These are phyloP conservation scores for Nannizzia gypsea DNA, from an alignment of 2,329 filamentous ascomycete species.

Conservation along the genomic window DNA sequence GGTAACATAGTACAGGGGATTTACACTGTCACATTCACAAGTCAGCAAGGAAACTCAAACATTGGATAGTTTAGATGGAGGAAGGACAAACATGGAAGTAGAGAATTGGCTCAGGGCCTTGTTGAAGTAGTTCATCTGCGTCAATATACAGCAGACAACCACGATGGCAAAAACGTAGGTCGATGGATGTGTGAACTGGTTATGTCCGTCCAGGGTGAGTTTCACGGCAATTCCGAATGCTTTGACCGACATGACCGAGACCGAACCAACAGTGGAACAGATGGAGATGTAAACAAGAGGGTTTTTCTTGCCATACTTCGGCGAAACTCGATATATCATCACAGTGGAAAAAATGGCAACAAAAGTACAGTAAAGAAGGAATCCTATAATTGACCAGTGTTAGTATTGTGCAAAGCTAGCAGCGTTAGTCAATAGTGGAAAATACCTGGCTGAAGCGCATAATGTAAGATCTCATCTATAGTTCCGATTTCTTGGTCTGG, in stretches of 20 bases:
- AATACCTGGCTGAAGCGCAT: constrained; percentile 80
- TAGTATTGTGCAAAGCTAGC: constrained; percentile 7
- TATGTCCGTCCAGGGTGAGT: constrained; percentile 81
- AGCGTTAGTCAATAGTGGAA: background rate
- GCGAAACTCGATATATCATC: constrained; percentile 94
- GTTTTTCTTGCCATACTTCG: constrained; percentile 84
- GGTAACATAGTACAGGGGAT: constrained; percentile 92
- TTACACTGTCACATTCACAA: constrained; percentile 50
- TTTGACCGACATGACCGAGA: constrained; percentile 99
- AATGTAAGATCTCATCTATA: constrained; percentile 81
- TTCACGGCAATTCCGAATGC: constrained; percentile 96
- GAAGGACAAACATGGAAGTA: constrained; percentile 71
- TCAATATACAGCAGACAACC: constrained; percentile 83
- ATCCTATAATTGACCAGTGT: constrained; percentile 46
- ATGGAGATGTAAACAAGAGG: constrained; percentile 94
- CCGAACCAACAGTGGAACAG: constrained; percentile 90
- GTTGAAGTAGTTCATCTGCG: constrained; percentile 99
- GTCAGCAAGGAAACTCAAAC: constrained; percentile 18
- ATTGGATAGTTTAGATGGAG: background rate
- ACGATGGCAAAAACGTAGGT: constrained; percentile 97
- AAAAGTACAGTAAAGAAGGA: constrained; percentile 70
- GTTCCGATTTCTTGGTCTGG: constrained; percentile 84
- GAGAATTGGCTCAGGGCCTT: constrained; percentile 95
- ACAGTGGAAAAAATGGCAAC: constrained; percentile 74
- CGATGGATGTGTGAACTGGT: constrained; percentile 88